Percentiles rank a stretch among this genome's conserved stretches.
Evolutionary conservation across 306 rosid species (phyloP).

Genomic region (Begonia fuchsioides): DNA sequence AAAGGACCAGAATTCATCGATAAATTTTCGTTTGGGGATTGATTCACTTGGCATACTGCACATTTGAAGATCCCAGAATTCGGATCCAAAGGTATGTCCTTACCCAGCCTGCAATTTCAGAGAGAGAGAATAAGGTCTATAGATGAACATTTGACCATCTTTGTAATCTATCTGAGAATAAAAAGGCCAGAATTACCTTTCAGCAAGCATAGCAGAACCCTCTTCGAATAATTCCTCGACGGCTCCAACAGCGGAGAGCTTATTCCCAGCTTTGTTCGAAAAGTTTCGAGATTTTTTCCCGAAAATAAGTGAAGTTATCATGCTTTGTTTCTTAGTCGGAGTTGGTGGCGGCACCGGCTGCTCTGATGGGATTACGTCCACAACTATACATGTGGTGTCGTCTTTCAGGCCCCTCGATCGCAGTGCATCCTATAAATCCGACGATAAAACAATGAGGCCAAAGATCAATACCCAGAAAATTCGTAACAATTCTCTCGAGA

Average conservation of each 20-base stretch:
- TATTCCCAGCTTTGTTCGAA: conserved; percentile 49
- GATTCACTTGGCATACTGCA: conserved; percentile 89
- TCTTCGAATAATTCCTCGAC: conserved; percentile 99
- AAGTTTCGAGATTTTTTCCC: conserved; percentile 68
- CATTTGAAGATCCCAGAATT: conserved; percentile 32
- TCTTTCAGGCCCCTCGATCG: conserved; percentile 97
- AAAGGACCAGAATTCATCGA: conserved; percentile 89
- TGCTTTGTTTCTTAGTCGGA: conserved; percentile 48
- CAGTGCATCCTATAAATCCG: conserved; percentile 50
- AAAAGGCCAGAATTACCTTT: conserved; percentile 35
- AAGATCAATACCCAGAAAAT: no score
- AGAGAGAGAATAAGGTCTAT: neutral
- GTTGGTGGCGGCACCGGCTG: conserved; percentile 49
- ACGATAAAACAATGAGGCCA: no score
- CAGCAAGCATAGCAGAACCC: conserved; percentile 96
- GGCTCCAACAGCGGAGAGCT: conserved; percentile 85
- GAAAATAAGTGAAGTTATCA: conserved; percentile 49
- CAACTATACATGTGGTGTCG: conserved; percentile 96
- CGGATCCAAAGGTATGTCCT: neutral
- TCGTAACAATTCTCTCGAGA: no score
- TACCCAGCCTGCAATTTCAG: neutral
- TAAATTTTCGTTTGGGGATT: conserved; percentile 80
- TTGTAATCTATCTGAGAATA: conserved; percentile 1
- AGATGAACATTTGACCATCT: neutral
- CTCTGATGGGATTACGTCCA: conserved; percentile 85